Conservation (phyloP, 164 flowering plant genomes). For the Taxillus chinensis region DNA sequence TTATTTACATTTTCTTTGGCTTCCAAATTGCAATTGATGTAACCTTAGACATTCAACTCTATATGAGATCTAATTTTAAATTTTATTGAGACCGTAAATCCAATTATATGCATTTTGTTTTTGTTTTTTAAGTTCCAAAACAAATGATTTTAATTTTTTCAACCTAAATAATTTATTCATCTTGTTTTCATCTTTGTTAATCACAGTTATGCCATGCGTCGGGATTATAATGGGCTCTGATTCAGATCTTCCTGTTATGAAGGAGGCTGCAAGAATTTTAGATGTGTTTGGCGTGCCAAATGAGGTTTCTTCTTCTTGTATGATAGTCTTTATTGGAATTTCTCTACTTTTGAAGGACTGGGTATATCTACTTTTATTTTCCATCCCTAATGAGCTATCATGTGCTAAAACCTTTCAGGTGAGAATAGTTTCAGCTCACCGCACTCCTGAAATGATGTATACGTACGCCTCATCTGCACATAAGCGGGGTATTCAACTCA, state of each 20-base stretch:
- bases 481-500: slow-evolving; percentile 69
- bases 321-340: background rate
- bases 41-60: too few relatives aligned
- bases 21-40: too few relatives aligned
- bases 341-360: too few relatives aligned
- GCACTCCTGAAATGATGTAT: slow-evolving; percentile 88
- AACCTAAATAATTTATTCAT: background rate
- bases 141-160: too few relatives aligned
- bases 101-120: too few relatives aligned
- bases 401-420: slow-evolving; percentile 34
- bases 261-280: slow-evolving; percentile 69
- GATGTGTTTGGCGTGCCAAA: slow-evolving; percentile 52
- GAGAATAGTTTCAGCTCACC: slow-evolving; percentile 89
- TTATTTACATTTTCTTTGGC: too few relatives aligned
- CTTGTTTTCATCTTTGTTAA: slow-evolving; percentile 8
- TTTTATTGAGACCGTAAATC: too few relatives aligned
- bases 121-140: too few relatives aligned
- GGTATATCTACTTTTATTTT: background rate
- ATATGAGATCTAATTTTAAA: too few relatives aligned
- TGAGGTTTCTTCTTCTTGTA: slow-evolving; percentile 40
- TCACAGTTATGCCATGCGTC: slow-evolving; percentile 51
- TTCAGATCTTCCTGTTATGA: slow-evolving; percentile 96
- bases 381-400: background rate
- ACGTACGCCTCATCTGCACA: slow-evolving; percentile 72
- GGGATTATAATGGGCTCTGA: slow-evolving; percentile 98